Evolutionary conservation across 495 filamentous ascomycete genomes (phyloP).

Genomic region (Umbilicaria muhlenbergii): DNA sequence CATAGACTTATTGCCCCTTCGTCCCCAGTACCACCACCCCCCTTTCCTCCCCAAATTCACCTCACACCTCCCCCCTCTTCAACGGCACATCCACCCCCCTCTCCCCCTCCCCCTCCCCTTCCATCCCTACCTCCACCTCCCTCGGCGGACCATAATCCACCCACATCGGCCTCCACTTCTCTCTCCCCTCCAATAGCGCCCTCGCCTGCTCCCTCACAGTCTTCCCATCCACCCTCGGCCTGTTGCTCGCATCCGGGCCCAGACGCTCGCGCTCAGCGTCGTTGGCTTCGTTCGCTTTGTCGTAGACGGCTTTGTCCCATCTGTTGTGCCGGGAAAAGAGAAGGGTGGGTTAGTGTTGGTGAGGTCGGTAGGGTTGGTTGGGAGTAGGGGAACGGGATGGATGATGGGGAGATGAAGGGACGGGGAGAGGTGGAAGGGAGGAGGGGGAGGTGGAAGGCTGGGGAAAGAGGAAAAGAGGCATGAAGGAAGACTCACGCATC

Average conservation of each 20-base stretch:
- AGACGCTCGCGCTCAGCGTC: too few relatives aligned
- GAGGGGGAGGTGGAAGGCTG: not conserved
- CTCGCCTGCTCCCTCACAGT: conserved; percentile 7
- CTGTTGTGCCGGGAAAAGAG: too few relatives aligned
- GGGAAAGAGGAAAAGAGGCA: conserved; percentile 1
- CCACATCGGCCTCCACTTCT: conserved; percentile 8
- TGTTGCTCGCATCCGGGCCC: conserved; percentile 1
- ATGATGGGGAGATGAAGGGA: not conserved
- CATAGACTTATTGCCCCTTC: not conserved
- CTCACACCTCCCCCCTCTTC: not conserved
- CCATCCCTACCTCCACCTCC: not conserved
- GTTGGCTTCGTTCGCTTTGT: too few relatives aligned
- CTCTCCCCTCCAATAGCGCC: conserved; percentile 8
- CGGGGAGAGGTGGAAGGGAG: not conserved
- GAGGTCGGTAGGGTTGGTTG: too few relatives aligned
- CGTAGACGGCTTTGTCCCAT: too few relatives aligned
- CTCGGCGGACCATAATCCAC: not conserved
- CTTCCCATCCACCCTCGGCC: conserved; percentile 3
- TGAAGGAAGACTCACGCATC: conserved; percentile 21
- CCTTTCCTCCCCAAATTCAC: not conserved
- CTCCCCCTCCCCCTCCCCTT: not conserved
- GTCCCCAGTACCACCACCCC: not conserved
- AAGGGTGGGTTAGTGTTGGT: too few relatives aligned
- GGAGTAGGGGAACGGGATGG: too few relatives aligned
- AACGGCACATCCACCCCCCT: too few relatives aligned